Evolutionary conservation across 164 flowering plant species (phyloP), one percentile per base, ranked within the genome.

Genomic region (Piper longum): DNA sequence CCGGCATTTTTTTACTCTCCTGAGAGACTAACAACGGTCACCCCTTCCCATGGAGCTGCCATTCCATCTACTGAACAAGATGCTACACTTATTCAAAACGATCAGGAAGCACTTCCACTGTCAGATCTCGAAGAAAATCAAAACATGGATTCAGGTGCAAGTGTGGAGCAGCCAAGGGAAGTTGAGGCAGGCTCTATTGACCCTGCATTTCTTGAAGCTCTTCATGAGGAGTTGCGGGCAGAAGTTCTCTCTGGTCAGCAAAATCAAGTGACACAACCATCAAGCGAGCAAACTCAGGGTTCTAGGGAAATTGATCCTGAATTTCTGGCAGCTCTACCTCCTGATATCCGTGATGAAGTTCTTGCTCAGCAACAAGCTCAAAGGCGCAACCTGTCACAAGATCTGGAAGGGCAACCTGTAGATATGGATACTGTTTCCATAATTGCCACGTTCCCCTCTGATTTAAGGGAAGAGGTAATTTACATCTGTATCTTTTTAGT

Each of bases 401-500:
- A 82, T 73, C 81, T 86, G 56, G 95, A 85, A 76, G 96, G 98
- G 52, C 98, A 85, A 70, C 89, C 98, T 7, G 95, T 88, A 66
- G 96, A 92, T 72, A 92, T 92, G 98, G 98, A 92, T 68, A 89
- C 86, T 73, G 96, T 92, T 56, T 92, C 98, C 57, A 92, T 92
- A 1, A 92, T 92, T 66, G 98, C 98, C 64, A 92, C 98, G 63
- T 86, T 92, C 71, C 98, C 96, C 68, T 85, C 96, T 77, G 98
- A 92, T 72, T 67, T 92, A 68, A 95, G 98, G 57, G 96, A 92
- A 81, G 98, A 92, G 96, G 98, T 87, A 61, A 71, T 41, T 17
- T 60, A 5, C 13, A 41, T 60, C 43, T 14, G 4, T 5, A 41
- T 60, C 6, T 60, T 41, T 0, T 41, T 41, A 41, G 11, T n/a